Conservation (phyloP, 495 filamentous ascomycete species). For the Pseudotulostoma volvatum region DNA sequence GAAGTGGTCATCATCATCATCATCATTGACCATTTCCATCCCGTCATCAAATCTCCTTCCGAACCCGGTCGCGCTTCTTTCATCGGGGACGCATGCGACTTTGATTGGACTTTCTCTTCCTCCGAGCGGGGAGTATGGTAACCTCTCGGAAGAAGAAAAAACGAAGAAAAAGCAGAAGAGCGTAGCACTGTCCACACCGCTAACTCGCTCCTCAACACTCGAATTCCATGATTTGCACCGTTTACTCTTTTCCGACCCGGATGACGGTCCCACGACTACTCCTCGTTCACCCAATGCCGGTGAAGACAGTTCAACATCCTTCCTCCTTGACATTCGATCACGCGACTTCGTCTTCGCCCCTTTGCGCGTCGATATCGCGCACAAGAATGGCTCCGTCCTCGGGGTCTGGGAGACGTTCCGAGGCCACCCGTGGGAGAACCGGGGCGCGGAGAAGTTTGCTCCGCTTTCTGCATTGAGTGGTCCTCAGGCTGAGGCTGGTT, state of each 20-base stretch:
- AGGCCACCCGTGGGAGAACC: slow-evolving; percentile 78
- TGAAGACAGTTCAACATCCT: slow-evolving; percentile 31
- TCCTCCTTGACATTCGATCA: slow-evolving; percentile 65
- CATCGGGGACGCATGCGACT: slow-evolving; percentile 42
- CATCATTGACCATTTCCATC: slow-evolving; percentile 29
- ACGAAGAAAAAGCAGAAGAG: slow-evolving; percentile 2
- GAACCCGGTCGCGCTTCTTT: slow-evolving; percentile 21
- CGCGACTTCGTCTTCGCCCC: slow-evolving; percentile 57
- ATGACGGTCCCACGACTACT: too few relatives aligned
- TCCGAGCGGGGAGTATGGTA: slow-evolving; percentile 14
- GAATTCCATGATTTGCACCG: slow-evolving; percentile 49
- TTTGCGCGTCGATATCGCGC: slow-evolving; percentile 56
- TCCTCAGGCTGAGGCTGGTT: slow-evolving; percentile 4
- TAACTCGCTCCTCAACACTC: slow-evolving; percentile 52
- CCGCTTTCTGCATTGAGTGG: too few relatives aligned
- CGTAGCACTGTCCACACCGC: slow-evolving; percentile 41
- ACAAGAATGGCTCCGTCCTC: slow-evolving; percentile 24
- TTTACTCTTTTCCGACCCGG: too few relatives aligned
- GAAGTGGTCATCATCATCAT: slow-evolving; percentile 8
- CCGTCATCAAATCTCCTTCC: slow-evolving; percentile 28
- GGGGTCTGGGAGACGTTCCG: slow-evolving; percentile 73
- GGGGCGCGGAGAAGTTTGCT: slow-evolving; percentile 41
- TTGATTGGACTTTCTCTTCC: slow-evolving; percentile 53
- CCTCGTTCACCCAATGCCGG: slow-evolving; percentile 5
- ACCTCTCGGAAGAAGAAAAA: slow-evolving; percentile 5